Conservation (phyloP, 371 early-diverging fungal species). For the Mucor circinelloides region DNA sequence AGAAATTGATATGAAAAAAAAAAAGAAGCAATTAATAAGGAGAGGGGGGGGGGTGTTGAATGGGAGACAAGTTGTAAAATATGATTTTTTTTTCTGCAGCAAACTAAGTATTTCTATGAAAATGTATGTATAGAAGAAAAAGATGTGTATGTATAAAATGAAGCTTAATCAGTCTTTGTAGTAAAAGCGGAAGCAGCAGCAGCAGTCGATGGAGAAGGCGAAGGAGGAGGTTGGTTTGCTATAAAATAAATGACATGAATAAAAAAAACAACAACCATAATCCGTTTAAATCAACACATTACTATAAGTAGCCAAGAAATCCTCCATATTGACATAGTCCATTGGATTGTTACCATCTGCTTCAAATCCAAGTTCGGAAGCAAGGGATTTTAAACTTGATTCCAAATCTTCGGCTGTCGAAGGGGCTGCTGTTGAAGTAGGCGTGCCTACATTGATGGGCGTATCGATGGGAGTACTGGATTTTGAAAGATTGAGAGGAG, state of each 20-base stretch:
- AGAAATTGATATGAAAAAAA: no score
- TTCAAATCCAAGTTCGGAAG: conserved; percentile 27
- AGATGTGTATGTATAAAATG: neutral
- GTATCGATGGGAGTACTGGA: neutral
- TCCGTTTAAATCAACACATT: conserved; percentile 1
- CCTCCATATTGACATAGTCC: conserved; percentile 36
- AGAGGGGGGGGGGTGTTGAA: no score
- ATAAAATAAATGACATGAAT: neutral
- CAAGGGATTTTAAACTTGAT: conserved; percentile 21
- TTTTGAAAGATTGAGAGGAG: neutral
- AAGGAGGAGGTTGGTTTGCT: neutral
- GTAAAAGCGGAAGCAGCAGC: neutral
- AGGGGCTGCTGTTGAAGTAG: neutral
- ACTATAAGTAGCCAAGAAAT: conserved; percentile 36
- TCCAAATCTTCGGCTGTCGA: conserved; percentile 20
- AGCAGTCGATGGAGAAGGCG: neutral
- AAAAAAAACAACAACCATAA: neutral
- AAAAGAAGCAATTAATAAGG: no score
- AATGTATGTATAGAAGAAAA: neutral
- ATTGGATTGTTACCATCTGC: neutral
- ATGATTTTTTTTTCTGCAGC: no score
- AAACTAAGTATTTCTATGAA: neutral
- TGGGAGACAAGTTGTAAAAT: no score
- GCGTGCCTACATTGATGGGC: neutral
- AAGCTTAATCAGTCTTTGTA: neutral